Base-by-base conservation (phyloP, 345 rosid genomes). In the Gossypioides kirkii region DNA sequence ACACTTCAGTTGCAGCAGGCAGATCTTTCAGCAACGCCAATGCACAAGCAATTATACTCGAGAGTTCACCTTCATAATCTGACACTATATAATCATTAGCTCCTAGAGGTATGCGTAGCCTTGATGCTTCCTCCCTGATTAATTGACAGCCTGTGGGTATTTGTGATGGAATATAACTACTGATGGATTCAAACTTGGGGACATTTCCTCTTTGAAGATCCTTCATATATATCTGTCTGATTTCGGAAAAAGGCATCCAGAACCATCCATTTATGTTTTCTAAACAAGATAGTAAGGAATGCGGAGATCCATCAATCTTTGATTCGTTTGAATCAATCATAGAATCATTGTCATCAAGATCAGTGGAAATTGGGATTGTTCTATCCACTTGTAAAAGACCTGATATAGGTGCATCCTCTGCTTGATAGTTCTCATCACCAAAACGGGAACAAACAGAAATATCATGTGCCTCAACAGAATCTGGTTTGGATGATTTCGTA, bases 31-130 rank as follows among this genome's bases (percentile, higher is more conserved):
- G 66, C 77, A 84, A 80, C 49, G 91, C 85, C 80, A 95, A 77
- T 10, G 96, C 96, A 64, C 97, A 95, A 73, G 98, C 96, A 76
- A 95, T 95, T 65, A 92, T 68, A 78, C 98, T 95, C 10, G 99
- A 92, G 78, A 93, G 84, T 80, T 95, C 99, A 64, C 90, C 94
- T 71, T 95, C 98, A 74, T 85, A 87, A 79, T 92, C 98, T 16
- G 94, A 89, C 76, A 95, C 86, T 8, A 95, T 73, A 70, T 79
- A 84, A 60, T 80, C 72, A 69, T 86, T 85, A 49, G 77, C 80
- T 60, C 81, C 85, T 61, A 93, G 74, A 42, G 93, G 91, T 61
- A 92, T 76, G 79, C 85, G 99, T 50, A 93, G 79, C 86, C 96
- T 87, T 69, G 85, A 76, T 12, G 89, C 80, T 90, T 93, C 99